Evolutionary conservation across 495 filamentous ascomycete genomes (phyloP).

Genomic region (Lepraria neglecta): DNA sequence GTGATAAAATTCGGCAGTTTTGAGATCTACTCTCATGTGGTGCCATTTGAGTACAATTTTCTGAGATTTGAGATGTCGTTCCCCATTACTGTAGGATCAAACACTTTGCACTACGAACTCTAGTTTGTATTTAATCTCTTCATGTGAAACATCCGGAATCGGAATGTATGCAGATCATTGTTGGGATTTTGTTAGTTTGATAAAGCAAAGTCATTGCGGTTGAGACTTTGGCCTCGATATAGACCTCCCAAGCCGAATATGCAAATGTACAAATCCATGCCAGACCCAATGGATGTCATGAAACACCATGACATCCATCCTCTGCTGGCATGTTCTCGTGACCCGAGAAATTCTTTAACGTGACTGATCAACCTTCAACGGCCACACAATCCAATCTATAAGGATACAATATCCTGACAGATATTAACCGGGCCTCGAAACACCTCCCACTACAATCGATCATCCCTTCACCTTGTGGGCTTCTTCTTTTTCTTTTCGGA

Average conservation of each 20-base stretch:
- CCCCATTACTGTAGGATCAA: too few species aligned
- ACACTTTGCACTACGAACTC: too few species aligned
- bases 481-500: slow-evolving; percentile 52
- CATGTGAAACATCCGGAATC: too few species aligned
- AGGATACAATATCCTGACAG: not conserved
- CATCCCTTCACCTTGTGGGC: slow-evolving; percentile 14
- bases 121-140: too few species aligned
- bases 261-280: not conserved
- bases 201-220: not conserved
- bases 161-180: too few species aligned
- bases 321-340: not conserved
- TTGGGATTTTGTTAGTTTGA: not conserved
- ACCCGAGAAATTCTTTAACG: not conserved
- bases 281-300: not conserved
- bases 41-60: too few species aligned
- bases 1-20: not conserved
- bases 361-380: too few species aligned
- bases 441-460: not conserved
- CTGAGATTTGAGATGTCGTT: too few species aligned
- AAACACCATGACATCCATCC: not conserved
- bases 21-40: not conserved
- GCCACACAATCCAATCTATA: too few species aligned
- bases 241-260: not conserved
- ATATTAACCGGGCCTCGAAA: not conserved
- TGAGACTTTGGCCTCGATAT: not conserved